Evolutionary conservation across 192 early-diverging fungal species (phyloP).

Genomic region (Paraglomus brasilianum): DNA sequence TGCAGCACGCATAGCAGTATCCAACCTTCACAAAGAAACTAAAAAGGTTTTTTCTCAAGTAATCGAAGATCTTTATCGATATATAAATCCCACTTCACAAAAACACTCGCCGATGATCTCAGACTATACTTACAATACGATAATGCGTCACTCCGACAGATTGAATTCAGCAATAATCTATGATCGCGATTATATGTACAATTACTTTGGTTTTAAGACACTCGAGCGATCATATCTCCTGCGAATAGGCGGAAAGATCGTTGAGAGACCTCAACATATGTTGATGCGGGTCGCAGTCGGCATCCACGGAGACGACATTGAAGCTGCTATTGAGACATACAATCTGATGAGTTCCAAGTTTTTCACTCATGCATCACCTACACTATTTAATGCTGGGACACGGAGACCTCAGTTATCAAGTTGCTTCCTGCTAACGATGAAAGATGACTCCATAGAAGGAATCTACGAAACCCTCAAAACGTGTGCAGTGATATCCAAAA

Average conservation of each 20-base stretch:
- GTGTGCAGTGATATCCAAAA: conserved; percentile 98
- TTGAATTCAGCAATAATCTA: conserved; percentile 97
- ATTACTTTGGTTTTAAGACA: conserved; percentile 99
- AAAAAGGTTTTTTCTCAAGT: conserved; percentile 82
- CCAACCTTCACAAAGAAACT: conserved; percentile 92
- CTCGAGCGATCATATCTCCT: conserved; percentile 95
- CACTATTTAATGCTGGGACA: conserved; percentile 98
- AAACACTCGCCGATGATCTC: conserved; percentile 92
- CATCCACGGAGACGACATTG: conserved; percentile 91
- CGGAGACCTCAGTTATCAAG: conserved; percentile 92
- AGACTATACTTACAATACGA: conserved; percentile 63
- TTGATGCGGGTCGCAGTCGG: conserved; percentile 98
- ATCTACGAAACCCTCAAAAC: conserved; percentile 97
- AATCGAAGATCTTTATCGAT: conserved; percentile 81
- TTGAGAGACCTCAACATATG: conserved; percentile 97
- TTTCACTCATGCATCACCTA: conserved; percentile 97
- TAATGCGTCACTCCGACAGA: conserved; percentile 72
- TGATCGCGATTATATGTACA: conserved; percentile 96
- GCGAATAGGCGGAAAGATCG: conserved; percentile 80
- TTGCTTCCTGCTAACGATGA: conserved; percentile 95
- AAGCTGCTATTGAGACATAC: conserved; percentile 92
- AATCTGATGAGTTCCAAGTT: conserved; percentile 87
- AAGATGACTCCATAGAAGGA: conserved; percentile 96
- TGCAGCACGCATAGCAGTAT: conserved; percentile 96
- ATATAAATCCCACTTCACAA: conserved; percentile 86